phyloP scores from a whole-genome alignment of 495 filamentous ascomycete species.

The Neurospora africana region DNA sequence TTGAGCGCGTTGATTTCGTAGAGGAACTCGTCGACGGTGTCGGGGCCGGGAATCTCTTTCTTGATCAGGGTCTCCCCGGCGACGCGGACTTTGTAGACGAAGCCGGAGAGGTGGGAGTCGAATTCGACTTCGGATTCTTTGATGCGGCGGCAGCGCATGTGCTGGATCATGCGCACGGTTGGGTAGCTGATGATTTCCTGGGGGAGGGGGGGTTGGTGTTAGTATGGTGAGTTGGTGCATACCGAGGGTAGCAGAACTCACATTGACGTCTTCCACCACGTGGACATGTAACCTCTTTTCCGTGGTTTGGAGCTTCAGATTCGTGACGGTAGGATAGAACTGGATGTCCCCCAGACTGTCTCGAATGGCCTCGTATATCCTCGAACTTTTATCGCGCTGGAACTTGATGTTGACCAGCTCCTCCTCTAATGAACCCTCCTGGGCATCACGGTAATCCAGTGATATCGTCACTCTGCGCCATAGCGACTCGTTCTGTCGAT shows the following conservation, averaged over 20 bases:
- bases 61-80: constrained; percentile 70
- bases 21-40: constrained; percentile 92
- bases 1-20: constrained; percentile 96
- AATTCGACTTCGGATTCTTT: constrained; percentile 70
- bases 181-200: constrained; percentile 86
- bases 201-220: constrained; percentile 7
- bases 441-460: constrained; percentile 79
- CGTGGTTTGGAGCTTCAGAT: constrained; percentile 84
- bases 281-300: constrained; percentile 90
- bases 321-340: constrained; percentile 92
- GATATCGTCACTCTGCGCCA: constrained; percentile 91
- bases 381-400: constrained; percentile 88
- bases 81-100: constrained; percentile 87
- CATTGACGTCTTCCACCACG: constrained; percentile 92
- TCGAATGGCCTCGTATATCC: constrained; percentile 91
- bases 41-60: constrained; percentile 95
- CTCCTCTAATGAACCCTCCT: constrained; percentile 71
- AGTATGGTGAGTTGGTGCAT: constrained; percentile 1
- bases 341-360: constrained; percentile 85
- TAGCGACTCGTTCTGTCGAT: constrained; percentile 59
- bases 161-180: constrained; percentile 58
- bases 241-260: constrained; percentile 17
- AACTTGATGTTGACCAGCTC: constrained; percentile 69
- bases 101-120: constrained; percentile 86
- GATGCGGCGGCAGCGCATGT: constrained; percentile 58